Conservation (phyloP, 768 basidiomycete species). For the Tricholoma matsutake region DNA sequence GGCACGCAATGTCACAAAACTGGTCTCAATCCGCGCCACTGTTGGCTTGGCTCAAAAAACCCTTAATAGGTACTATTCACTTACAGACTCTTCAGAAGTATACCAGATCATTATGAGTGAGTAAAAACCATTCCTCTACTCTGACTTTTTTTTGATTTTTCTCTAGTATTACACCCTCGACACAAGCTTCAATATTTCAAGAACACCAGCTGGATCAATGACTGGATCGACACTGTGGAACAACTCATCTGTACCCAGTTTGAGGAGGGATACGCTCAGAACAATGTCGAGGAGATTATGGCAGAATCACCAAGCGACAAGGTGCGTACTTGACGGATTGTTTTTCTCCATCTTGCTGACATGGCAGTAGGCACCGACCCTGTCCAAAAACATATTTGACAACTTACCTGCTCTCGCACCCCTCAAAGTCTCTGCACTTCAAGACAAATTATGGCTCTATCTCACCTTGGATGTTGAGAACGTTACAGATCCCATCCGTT, state of each 20-base stretch:
- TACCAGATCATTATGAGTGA: too few species aligned
- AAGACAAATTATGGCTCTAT: too few species aligned
- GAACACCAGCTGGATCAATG: neutral
- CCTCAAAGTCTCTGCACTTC: too few species aligned
- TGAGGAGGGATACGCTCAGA: too few species aligned
- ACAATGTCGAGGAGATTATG: too few species aligned
- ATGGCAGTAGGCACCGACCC: neutral
- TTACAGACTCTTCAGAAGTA: neutral
- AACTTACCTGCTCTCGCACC: too few species aligned
- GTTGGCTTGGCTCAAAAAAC: neutral
- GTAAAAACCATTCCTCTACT: neutral
- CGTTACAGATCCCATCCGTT: too few species aligned
- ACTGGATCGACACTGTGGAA: neutral
- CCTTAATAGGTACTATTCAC: neutral
- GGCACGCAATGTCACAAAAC: neutral
- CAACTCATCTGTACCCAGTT: too few species aligned
- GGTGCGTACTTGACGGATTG: neutral
- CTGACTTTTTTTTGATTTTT: neutral
- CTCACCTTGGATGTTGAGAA: too few species aligned
- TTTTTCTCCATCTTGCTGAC: neutral
- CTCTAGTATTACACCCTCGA: neutral
- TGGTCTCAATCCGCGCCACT: neutral
- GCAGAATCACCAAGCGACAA: neutral
- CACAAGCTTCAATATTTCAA: neutral
- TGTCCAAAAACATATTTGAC: too few species aligned